Percentiles rank a stretch among this genome's conserved stretches.
Conservation (phyloP, 2,329 filamentous ascomycete species). For the Beauveria caledonica region DNA sequence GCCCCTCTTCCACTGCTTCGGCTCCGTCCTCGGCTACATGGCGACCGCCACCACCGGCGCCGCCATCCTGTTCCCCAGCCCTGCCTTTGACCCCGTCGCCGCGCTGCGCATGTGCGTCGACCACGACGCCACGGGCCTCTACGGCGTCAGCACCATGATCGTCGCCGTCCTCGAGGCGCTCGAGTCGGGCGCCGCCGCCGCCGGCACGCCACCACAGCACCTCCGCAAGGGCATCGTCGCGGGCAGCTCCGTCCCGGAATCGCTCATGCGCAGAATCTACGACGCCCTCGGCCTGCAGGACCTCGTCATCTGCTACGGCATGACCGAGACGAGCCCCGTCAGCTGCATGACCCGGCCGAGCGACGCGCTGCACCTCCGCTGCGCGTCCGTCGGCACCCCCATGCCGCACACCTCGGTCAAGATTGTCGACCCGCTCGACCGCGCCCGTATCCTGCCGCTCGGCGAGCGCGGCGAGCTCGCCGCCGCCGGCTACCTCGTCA, state of each 20-base stretch:
- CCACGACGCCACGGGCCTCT: slow-evolving; percentile 55
- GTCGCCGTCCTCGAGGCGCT: slow-evolving; percentile 76
- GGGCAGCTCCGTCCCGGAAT: slow-evolving; percentile 73
- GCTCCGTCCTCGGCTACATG: slow-evolving; percentile 89
- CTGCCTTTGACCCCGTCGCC: slow-evolving; percentile 75
- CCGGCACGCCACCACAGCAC: slow-evolving; percentile 18
- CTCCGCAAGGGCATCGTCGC: slow-evolving; percentile 88
- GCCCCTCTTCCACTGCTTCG: slow-evolving; percentile 86
- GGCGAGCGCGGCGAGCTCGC: slow-evolving; percentile 72
- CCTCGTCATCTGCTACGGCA: slow-evolving; percentile 90
- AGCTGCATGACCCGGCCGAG: slow-evolving; percentile 72
- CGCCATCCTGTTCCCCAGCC: slow-evolving; percentile 74
- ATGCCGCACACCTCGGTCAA: slow-evolving; percentile 75
- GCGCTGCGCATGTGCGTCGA: slow-evolving; percentile 51
- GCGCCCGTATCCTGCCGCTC: slow-evolving; percentile 49
- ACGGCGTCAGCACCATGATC: slow-evolving; percentile 94
- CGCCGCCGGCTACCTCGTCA: slow-evolving; percentile 75
- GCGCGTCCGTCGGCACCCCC: slow-evolving; percentile 67
- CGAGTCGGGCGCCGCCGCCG: slow-evolving; percentile 29
- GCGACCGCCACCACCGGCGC: slow-evolving; percentile 77
- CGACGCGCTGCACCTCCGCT: slow-evolving; percentile 66
- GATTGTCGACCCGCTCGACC: slow-evolving; percentile 63
- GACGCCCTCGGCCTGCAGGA: slow-evolving; percentile 66
- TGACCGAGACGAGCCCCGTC: slow-evolving; percentile 83
- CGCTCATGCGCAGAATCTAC: slow-evolving; percentile 72